Evolutionary conservation across 2,329 filamentous ascomycete genomes (phyloP).

Genomic region (Aureobasidium sp.): DNA sequence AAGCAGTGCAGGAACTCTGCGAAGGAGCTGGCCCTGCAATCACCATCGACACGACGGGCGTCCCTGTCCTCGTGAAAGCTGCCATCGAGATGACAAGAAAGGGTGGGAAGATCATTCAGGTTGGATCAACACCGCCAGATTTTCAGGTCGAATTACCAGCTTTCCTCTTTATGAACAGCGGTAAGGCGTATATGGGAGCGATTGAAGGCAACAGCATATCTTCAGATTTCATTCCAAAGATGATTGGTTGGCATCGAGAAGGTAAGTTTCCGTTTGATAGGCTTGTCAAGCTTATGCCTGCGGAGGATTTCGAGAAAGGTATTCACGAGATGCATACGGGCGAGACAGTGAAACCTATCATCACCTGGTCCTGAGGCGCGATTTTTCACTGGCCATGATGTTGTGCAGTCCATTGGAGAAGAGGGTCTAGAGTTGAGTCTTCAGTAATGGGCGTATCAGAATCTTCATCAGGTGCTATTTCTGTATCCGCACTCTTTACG

Average conservation of each 20-base stretch:
- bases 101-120: constrained; percentile 44
- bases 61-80: constrained; percentile 36
- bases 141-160: constrained; percentile 38
- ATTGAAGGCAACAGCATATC: constrained; percentile 41
- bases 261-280: constrained; percentile 43
- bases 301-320: constrained; percentile 35
- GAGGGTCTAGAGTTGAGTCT: not conserved
- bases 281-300: constrained; percentile 39
- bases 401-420: not conserved
- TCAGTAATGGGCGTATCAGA: not conserved
- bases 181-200: constrained; percentile 44
- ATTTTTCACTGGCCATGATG: not conserved
- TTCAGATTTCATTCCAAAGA: constrained; percentile 38
- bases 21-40: constrained; percentile 37
- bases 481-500: not conserved
- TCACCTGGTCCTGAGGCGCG: constrained; percentile 13
- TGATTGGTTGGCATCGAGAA: constrained; percentile 44
- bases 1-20: constrained; percentile 31
- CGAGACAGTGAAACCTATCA: constrained; percentile 17
- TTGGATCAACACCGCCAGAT: constrained; percentile 42
- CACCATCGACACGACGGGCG: constrained; percentile 46
- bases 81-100: constrained; percentile 38
- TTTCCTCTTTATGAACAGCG: constrained; percentile 40
- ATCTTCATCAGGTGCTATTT: not conserved
- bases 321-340: constrained; percentile 36